phyloP scores from a whole-genome alignment of 2,329 filamentous ascomycete genomes.

The Tolypocladium capitatum region DNA sequence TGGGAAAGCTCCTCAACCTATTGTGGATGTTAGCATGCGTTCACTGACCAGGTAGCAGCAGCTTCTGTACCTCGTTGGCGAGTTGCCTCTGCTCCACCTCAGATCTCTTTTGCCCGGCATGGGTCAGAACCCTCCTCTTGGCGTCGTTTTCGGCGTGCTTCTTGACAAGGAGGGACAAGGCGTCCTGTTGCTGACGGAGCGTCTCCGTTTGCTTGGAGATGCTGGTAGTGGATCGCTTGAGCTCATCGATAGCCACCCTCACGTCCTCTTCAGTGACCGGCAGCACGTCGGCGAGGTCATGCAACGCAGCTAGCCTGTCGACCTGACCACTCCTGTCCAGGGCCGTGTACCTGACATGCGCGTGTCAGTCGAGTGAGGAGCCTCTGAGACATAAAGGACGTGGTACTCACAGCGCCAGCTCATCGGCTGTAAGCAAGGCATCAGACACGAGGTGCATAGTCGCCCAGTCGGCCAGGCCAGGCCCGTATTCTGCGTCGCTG shows the following conservation, averaged over 20 bases:
- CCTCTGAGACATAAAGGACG: constrained; percentile 3
- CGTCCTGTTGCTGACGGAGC: constrained; percentile 48
- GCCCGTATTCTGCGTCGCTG: constrained; percentile 19
- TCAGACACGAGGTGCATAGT: constrained; percentile 32
- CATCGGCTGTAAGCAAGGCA: constrained; percentile 39
- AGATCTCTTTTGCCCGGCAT: constrained; percentile 13
- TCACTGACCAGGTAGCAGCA: not conserved
- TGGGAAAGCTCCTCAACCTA: constrained; percentile 37
- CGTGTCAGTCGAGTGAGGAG: constrained; percentile 4
- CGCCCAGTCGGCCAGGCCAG: constrained; percentile 33
- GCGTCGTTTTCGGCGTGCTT: constrained; percentile 18
- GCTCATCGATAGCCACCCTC: constrained; percentile 44
- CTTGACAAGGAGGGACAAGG: constrained; percentile 37
- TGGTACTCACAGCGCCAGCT: constrained; percentile 35
- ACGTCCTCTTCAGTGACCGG: constrained; percentile 47
- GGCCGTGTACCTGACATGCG: constrained; percentile 30
- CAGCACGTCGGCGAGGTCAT: constrained; percentile 33
- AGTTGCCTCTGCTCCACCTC: constrained; percentile 28
- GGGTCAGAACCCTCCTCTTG: constrained; percentile 17
- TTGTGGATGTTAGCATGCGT: not conserved
- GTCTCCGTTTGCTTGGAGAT: constrained; percentile 52
- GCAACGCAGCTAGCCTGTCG: constrained; percentile 28
- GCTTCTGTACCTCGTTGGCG: constrained; percentile 23
- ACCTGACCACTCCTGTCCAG: constrained; percentile 35
- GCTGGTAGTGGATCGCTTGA: constrained; percentile 50